Base-by-base conservation (phyloP, 306 rosid genomes). In the Prosopis cineraria region DNA sequence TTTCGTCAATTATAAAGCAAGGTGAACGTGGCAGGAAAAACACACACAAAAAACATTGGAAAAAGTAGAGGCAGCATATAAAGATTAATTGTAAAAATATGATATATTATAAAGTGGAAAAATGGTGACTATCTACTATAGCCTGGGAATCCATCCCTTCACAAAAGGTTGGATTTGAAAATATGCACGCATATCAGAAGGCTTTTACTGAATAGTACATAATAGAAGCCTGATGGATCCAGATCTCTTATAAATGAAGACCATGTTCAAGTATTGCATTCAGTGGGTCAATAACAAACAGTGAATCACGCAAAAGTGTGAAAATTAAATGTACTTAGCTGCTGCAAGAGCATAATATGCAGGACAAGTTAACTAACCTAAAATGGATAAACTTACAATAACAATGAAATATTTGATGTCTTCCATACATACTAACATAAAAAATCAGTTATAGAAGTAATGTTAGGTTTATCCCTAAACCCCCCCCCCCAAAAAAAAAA, bases 21-120 rank as follows among this genome's bases (percentile, higher is more conserved):
- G 22, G 16, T 56, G 63, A n/a, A 77, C 20, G 25, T 50, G 59
- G 62, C 37, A 70, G 69, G 25, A 7, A 71, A 72, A 34, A 20
- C 4, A 5, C 5, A 40, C 16, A 16, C 19, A 2, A 43, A 74
- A 50, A 7, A 17, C 19, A 70, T 7, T 17, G n/a, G 34, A 34
- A 5, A 53, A 78, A 50, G 22, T 45, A 25, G 13, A 41, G 65
- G 73, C 39, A 11, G 24, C 12, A 68, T 0, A 30, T 1, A 22
- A 47, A 55, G 37, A 39, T 30, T 14, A 69, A 58, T 22, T 16
- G 47, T 39, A 29, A 34, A 68, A 69, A 12, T 47, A 64, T 2
- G 33, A 40, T 36, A 41, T 34, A 20, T 34, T 27, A 45, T 16
- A 17, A 69, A 66, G n/a, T 67, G 63, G 20, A 33, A 7, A 13